Percentiles rank a stretch among this genome's conserved stretches.
phyloP scores from a whole-genome alignment of 2,329 filamentous ascomycete species.

The Blastomyces gilchristii region DNA sequence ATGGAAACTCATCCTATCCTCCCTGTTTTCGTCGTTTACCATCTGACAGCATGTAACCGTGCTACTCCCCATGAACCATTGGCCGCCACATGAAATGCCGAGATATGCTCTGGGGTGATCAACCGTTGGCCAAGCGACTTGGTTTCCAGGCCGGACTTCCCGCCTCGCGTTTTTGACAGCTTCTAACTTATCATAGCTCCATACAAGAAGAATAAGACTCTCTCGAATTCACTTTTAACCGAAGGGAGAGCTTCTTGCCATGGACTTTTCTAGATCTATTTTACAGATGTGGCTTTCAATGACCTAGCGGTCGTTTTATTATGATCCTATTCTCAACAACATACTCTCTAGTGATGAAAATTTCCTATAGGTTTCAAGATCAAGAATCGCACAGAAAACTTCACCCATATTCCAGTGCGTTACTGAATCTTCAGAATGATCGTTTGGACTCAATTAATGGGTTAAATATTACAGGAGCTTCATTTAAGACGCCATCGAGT shows the following conservation, averaged over 20 bases:
- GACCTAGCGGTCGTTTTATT: neutral
- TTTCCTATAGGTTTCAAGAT: constrained; percentile 13
- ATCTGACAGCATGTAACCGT: neutral
- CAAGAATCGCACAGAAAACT: constrained; percentile 16
- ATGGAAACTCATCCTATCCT: neutral
- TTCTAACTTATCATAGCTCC: neutral
- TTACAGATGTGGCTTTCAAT: neutral
- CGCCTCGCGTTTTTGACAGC: neutral
- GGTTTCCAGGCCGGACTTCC: neutral
- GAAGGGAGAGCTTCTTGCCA: neutral
- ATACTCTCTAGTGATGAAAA: constrained; percentile 7
- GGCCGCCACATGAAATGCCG: neutral
- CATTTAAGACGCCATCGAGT: constrained; percentile 13
- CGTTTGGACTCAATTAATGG: neutral
- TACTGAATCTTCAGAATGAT: neutral
- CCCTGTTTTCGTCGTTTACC: neutral
- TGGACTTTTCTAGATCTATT: neutral
- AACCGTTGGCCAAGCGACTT: neutral
- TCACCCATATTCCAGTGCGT: constrained; percentile 16
- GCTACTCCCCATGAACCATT: neutral
- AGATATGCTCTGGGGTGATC: neutral
- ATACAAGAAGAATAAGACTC: neutral
- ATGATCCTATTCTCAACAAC: neutral
- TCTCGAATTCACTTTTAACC: neutral
- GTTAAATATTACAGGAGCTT: constrained; percentile 10